These are phyloP conservation scores for Pharus latifolius DNA, from an alignment of 176 grass and related monocot species.

Conservation along the genomic window DNA sequence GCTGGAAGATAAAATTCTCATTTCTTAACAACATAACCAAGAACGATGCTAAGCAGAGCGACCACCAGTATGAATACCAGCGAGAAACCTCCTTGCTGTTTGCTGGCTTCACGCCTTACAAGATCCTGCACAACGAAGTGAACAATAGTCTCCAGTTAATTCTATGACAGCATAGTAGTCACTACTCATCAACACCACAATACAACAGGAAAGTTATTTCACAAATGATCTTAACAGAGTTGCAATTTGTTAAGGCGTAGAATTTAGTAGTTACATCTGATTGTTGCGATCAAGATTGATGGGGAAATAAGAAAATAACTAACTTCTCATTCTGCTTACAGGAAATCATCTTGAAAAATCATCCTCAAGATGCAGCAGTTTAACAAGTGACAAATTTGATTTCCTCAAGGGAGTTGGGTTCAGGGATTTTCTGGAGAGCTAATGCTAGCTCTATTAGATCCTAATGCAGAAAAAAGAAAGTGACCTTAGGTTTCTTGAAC, in stretches of 20 bases:
- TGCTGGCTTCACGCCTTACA: conserved; percentile 19
- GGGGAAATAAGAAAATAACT: neutral
- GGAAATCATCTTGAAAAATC: neutral
- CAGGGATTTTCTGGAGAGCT: neutral
- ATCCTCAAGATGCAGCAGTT: neutral
- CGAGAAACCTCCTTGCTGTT: conserved; percentile 39
- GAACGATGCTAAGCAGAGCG: conserved; percentile 36
- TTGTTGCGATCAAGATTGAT: neutral
- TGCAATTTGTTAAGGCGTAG: neutral
- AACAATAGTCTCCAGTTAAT: conserved; percentile 4
- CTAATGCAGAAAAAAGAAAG: no score
- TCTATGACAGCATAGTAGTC: neutral
- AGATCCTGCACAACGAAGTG: conserved; percentile 26
- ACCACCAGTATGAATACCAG: conserved; percentile 24
- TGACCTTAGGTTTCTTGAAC: no score
- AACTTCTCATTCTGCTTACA: neutral
- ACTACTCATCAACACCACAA: neutral
- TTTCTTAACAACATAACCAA: conserved; percentile 58
- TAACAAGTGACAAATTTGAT: neutral
- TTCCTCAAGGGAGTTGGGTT: neutral
- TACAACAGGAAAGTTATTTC: neutral
- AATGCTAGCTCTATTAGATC: no score
- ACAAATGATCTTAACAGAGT: neutral
- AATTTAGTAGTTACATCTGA: neutral
- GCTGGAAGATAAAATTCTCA: conserved; percentile 15